These are phyloP conservation scores for Begonia loranthoides DNA, from an alignment of 306 rosid genomes.

Conservation along the genomic window DNA sequence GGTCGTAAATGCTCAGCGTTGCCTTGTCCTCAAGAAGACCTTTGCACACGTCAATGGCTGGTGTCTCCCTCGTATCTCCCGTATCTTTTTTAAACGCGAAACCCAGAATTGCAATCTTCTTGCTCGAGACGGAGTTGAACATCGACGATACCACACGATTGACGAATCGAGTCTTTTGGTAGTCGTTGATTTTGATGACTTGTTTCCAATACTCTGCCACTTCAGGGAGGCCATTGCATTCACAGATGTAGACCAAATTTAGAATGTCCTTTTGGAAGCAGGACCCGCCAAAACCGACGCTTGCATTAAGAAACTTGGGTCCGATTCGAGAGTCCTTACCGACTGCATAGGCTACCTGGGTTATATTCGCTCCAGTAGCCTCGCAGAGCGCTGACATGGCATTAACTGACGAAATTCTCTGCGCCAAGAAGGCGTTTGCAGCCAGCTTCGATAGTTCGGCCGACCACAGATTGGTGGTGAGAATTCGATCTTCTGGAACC, in stretches of 20 bases:
- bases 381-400: conserved; percentile 97
- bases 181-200: conserved; percentile 85
- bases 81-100: conserved; percentile 95
- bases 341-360: conserved; percentile 70
- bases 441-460: conserved; percentile 94
- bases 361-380: conserved; percentile 76
- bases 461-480: conserved; percentile 96
- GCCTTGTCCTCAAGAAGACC: conserved; percentile 81
- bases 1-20: conserved; percentile 63
- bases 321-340: conserved; percentile 90
- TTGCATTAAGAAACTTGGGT: conserved; percentile 76
- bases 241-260: conserved; percentile 84
- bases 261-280: conserved; percentile 92
- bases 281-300: conserved; percentile 97
- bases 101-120: conserved; percentile 71
- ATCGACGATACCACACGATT: conserved; percentile 82
- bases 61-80: conserved; percentile 86
- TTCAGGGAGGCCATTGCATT: conserved; percentile 91
- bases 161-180: conserved; percentile 84
- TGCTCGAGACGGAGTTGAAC: conserved; percentile 78
- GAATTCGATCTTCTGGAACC: conserved; percentile 66
- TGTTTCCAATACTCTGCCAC: conserved; percentile 99
- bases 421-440: conserved; percentile 95
- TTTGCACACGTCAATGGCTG: conserved; percentile 87
- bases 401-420: conserved; percentile 82